These are phyloP conservation scores for Chenopodium formosanum DNA, from an alignment of 148 eudicot species.

Conservation along the genomic window DNA sequence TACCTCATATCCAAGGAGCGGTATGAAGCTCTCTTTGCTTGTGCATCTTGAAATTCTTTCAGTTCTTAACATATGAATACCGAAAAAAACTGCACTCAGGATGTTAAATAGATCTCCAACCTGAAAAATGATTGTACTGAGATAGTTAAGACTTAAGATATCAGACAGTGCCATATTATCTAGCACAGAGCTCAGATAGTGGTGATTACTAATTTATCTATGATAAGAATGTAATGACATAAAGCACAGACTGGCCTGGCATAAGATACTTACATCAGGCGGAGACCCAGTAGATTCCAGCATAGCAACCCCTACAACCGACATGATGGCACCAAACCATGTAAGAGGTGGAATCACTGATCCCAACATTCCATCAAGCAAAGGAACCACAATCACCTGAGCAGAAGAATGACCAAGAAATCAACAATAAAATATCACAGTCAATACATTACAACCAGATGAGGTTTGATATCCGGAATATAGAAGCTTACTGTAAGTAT, in stretches of 20 bases:
- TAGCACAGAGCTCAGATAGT: not conserved
- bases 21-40: conserved; percentile 43
- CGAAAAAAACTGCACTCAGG: conserved; percentile 65
- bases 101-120: conserved; percentile 70
- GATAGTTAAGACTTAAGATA: not conserved
- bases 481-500: conserved; percentile 59
- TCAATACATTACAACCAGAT: not conserved
- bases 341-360: conserved; percentile 52
- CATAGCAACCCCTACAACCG: conserved; percentile 61
- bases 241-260: too few relatives aligned
- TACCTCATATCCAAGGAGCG: conserved; percentile 78
- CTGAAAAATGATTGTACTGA: conserved; percentile 31
- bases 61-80: conserved; percentile 75
- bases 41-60: conserved; percentile 61
- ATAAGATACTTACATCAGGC: conserved; percentile 49
- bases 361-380: conserved; percentile 73
- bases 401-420: conserved; percentile 14
- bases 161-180: not conserved
- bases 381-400: conserved; percentile 75
- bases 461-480: not conserved
- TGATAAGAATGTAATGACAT: too few relatives aligned
- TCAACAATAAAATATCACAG: not conserved
- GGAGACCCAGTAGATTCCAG: conserved; percentile 82
- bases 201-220: too few relatives aligned
- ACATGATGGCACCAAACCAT: conserved; percentile 72